Percentiles rank a stretch among this genome's conserved stretches.
These are phyloP conservation scores for Sistotremastrum suecicum DNA, from an alignment of 768 basidiomycete species.

Conservation along the genomic window DNA sequence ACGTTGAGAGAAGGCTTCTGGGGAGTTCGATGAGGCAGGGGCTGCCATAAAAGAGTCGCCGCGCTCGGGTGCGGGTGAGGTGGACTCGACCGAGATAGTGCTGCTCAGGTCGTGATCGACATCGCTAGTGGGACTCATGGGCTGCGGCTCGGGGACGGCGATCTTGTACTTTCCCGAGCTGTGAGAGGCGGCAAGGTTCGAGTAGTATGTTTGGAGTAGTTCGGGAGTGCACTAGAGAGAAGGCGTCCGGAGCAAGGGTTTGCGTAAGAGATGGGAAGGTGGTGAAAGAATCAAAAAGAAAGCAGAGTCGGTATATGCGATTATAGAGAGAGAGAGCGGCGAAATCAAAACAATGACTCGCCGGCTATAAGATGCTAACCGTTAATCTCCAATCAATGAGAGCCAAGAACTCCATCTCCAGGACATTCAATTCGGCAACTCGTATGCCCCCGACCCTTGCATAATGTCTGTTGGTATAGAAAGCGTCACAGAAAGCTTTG, in stretches of 20 bases:
- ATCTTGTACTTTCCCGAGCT: constrained; percentile 37
- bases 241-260: constrained; percentile 12
- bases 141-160: constrained; percentile 17
- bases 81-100: constrained; percentile 27
- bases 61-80: constrained; percentile 15
- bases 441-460: constrained; percentile 94
- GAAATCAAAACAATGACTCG: background rate
- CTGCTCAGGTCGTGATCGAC: constrained; percentile 39
- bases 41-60: too few relatives aligned
- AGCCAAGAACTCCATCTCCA: constrained; percentile 87
- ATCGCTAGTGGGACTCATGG: constrained; percentile 30
- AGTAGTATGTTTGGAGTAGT: constrained; percentile 84
- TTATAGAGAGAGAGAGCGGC: constrained; percentile 12
- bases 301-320: constrained; percentile 2
- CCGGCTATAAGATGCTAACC: constrained; percentile 35
- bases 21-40: too few relatives aligned
- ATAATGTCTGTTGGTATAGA: constrained; percentile 90
- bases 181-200: constrained; percentile 83
- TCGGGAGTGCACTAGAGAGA: constrained; percentile 72
- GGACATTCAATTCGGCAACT: constrained; percentile 78
- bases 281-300: constrained; percentile 2
- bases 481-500: constrained; percentile 91
- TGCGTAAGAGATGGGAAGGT: constrained; percentile 6
- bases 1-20: too few relatives aligned
- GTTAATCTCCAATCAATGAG: constrained; percentile 91